Percentiles rank a stretch among this genome's conserved stretches.
Evolutionary conservation across 1,284 basidiomycete species (phyloP).

Genomic region (Amylostereum chailletii): DNA sequence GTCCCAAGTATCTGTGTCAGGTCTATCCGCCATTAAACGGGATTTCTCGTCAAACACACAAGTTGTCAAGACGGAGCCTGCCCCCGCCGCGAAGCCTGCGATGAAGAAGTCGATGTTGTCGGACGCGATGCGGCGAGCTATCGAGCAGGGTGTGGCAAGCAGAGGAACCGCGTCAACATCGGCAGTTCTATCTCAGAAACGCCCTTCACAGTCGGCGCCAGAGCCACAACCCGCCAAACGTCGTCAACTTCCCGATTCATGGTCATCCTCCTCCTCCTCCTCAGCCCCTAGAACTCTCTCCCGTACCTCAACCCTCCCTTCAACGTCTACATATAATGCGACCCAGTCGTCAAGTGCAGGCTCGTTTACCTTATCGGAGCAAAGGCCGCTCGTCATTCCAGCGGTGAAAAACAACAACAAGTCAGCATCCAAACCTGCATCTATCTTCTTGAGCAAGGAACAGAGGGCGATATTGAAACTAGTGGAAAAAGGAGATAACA

Average conservation of each 20-base stretch:
- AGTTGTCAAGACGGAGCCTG: not conserved
- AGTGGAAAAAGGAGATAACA: conserved; percentile 60
- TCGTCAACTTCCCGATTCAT: not conserved
- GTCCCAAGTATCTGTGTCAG: not conserved
- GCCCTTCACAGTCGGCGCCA: not conserved
- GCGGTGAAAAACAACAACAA: not conserved
- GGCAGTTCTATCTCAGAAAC: not conserved
- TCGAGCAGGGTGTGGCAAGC: not conserved
- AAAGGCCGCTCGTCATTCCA: not conserved
- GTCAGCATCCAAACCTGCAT: conserved; percentile 26
- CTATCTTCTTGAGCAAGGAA: conserved; percentile 67
- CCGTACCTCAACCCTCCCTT: not conserved
- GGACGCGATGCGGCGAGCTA: not conserved
- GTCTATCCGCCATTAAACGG: not conserved
- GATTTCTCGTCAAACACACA: not conserved
- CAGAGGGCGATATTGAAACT: conserved; percentile 78
- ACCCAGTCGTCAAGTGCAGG: not conserved
- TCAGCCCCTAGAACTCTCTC: not conserved
- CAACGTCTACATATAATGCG: not conserved
- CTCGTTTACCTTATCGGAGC: too few species aligned
- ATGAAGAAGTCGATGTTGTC: not conserved
- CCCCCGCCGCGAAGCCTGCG: not conserved
- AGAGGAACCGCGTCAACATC: not conserved
- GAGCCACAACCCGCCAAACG: not conserved
- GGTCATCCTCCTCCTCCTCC: not conserved